A percentile compares a stretch with the other conserved stretches of the same genome.
Evolutionary conservation across 192 early-diverging fungal genomes (phyloP).

Genomic region (Coemansia sp.): DNA sequence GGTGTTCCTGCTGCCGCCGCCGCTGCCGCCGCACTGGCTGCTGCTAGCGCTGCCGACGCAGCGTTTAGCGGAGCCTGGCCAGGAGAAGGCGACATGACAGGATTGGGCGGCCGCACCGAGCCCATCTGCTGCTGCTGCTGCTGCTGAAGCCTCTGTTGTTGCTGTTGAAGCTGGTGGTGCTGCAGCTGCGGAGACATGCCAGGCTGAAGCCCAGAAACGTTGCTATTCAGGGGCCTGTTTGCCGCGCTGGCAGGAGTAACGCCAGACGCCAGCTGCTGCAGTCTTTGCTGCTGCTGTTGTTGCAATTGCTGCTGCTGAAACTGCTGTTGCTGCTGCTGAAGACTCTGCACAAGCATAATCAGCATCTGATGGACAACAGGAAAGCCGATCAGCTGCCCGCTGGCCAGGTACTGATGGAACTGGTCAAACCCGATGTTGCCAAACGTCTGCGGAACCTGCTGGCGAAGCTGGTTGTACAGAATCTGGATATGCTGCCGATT

Average conservation of each 20-base stretch:
- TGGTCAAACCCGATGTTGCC: constrained; percentile 21
- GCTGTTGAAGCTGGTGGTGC: constrained; percentile 1
- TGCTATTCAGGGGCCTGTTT: too few relatives aligned
- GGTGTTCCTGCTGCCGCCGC: neutral
- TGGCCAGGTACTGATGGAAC: constrained; percentile 25
- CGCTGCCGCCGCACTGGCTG: neutral
- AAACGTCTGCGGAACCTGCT: constrained; percentile 27
- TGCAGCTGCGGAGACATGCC: constrained; percentile 27
- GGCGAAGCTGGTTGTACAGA: constrained; percentile 20
- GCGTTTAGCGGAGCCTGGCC: constrained; percentile 5
- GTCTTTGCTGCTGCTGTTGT: constrained; percentile 11
- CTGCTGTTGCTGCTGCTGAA: constrained; percentile 14
- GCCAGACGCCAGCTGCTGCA: constrained; percentile 7
- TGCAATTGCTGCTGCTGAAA: too few relatives aligned
- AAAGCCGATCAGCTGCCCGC: constrained; percentile 21
- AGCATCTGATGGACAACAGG: constrained; percentile 26
- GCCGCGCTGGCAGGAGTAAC: neutral
- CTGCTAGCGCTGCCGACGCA: neutral
- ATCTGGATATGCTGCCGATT: constrained; percentile 19
- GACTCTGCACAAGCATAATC: constrained; percentile 8
- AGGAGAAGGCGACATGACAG: constrained; percentile 26
- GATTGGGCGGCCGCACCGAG: constrained; percentile 20
- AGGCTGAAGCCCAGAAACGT: constrained; percentile 13
- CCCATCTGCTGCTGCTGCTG: constrained; percentile 22
- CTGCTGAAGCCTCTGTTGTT: constrained; percentile 9